Evolutionary conservation across 1,284 basidiomycete genomes (phyloP), one percentile per base, ranked within the genome.

Genomic region (Entoloma clypeatum): DNA sequence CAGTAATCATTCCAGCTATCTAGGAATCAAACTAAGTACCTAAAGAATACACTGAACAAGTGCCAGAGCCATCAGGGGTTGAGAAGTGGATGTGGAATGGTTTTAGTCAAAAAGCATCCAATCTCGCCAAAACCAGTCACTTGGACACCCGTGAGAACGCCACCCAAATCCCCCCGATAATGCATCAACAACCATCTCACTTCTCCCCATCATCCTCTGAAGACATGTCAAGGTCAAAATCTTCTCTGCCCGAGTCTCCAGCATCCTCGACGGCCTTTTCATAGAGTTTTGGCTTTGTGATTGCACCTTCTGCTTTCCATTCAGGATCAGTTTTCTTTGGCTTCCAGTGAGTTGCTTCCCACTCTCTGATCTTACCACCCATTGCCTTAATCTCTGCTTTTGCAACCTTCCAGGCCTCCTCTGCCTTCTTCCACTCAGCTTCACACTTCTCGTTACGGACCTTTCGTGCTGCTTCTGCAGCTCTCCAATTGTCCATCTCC

Each of bases 321-420:
- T 29, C 27, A 13, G 4, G 10, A 16, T 34, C 31, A 5, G n/a
- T 34, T 16, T 25, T 34, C 31, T 41, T 41, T 19, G 39, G 32
- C 28, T 34, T 41, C 21, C 31, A 32, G 25, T 41, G 17, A 2
- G 17, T 17, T 17, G 25, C n/a, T 21, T 5, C 19, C 39, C 31
- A 41, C 2, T 34, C 32, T 18, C 35, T 41, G 5, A 41, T 3
- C 16, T 34, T 41, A n/a, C n/a, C n/a, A n/a, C n/a, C n/a, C n/a
- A n/a, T n/a, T n/a, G n/a, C n/a, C n/a, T n/a, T n/a, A n/a, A n/a
- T n/a, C n/a, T n/a, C n/a, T n/a, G n/a, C n/a, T n/a, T n/a, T n/a
- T n/a, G n/a, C n/a, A n/a, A n/a, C n/a, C 13, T 5, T 16, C 24
- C 23, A 7, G 3, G 14, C n/a, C 17, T 16, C 32, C 11, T 41